A percentile compares a stretch with the other conserved stretches of the same genome.
Conservation (phyloP, 1,284 basidiomycete genomes). For the Microbotryum saponariae region DNA sequence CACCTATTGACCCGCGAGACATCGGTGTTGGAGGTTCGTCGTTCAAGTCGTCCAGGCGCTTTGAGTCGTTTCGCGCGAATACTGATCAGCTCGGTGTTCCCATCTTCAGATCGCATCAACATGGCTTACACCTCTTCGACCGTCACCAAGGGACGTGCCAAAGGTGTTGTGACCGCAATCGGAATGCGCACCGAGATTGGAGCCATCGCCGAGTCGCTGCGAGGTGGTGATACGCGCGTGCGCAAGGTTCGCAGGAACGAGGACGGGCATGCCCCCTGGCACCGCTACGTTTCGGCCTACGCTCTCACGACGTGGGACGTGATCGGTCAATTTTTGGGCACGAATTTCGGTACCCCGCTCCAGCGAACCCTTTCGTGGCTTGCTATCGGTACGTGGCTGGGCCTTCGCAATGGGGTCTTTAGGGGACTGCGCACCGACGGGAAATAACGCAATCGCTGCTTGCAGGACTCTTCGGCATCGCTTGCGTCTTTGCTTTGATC, state of each 20-base stretch:
- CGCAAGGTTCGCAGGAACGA: slow-evolving; percentile 36
- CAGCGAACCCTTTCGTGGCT: slow-evolving; percentile 41
- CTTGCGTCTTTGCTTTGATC: slow-evolving; percentile 40
- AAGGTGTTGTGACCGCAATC: slow-evolving; percentile 53
- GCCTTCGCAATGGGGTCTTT: slow-evolving; percentile 18
- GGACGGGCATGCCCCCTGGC: slow-evolving; percentile 40
- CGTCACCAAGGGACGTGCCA: slow-evolving; percentile 59
- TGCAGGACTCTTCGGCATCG: slow-evolving; percentile 10
- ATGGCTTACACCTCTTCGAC: slow-evolving; percentile 55
- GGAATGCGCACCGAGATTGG: slow-evolving; percentile 63
- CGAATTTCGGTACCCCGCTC: slow-evolving; percentile 42
- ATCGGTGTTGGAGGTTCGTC: slow-evolving; percentile 40
- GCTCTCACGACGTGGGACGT: slow-evolving; percentile 41
- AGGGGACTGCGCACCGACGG: slow-evolving; percentile 34
- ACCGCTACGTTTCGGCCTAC: slow-evolving; percentile 42
- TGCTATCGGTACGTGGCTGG: slow-evolving; percentile 32
- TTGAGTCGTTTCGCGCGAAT: neutral
- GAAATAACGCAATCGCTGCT: no score
- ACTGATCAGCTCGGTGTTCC: slow-evolving; percentile 7
- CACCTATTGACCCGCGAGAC: slow-evolving; percentile 25
- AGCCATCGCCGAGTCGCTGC: slow-evolving; percentile 50
- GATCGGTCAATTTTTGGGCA: slow-evolving; percentile 40
- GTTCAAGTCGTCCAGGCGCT: no score
- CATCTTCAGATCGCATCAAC: slow-evolving; percentile 52
- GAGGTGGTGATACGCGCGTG: slow-evolving; percentile 33